Evolutionary conservation across 345 rosid species (phyloP), one percentile per base, ranked within the genome.

Genomic region (Citrus hindsii): DNA sequence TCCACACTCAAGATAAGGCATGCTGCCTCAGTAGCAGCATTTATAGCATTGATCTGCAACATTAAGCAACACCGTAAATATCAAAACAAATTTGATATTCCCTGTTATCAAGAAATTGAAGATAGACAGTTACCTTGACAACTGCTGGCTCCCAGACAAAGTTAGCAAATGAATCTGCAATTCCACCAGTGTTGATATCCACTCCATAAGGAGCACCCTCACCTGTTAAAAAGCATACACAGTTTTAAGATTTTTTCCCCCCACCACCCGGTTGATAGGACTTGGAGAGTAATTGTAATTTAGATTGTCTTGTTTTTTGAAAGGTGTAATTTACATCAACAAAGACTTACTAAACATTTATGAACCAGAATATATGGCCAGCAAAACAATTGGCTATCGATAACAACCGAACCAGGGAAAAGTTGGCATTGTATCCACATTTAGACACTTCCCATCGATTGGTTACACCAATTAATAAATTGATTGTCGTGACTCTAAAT

Each of bases 131-230:
- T 67, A 85, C 99, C 98, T 97, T 94, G 16, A 94, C 99, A 69
- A 94, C 98, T 22, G 99, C 89, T 76, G 99, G 99, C 79, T 97
- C 99, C 99, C 99, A 97, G 7, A 97, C 98, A 79, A 97, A 94
- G 89, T 91, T 93, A 24, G 96, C 90, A 91, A 91, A 94, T 35
- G 99, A 94, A 87, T 97, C 98, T 4, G 92, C 92, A 40, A 97
- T 92, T 82, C 98, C 99, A 53, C 98, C 98, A 14, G 96, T 90
- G 85, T 97, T 93, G 73, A 97, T 90, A 82, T 97, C 98, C 79
- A 97, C 99, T 71, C 99, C 99, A 67, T 86, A 97, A 59, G 89
- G 90, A 9, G 98, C 95, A 66, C 98, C 99, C 79, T 94, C 95
- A 67, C 97, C 98, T 97, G 83, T 79, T 69, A 21, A 75, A 69